Conservation (phyloP, 176 grass and related monocot genomes). For the Leersia perrieri region DNA sequence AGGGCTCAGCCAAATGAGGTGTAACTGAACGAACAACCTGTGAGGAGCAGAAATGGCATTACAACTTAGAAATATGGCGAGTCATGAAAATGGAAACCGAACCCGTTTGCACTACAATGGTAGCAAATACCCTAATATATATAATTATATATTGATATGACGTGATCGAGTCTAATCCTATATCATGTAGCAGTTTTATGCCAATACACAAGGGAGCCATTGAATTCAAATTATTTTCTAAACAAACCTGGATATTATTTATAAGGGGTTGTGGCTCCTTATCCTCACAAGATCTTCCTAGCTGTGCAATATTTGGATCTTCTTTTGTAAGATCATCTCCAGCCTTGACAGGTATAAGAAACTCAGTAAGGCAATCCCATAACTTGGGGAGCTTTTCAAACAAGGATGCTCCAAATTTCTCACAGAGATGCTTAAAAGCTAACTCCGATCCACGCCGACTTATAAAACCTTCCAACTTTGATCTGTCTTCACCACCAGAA, state of each 20-base stretch:
- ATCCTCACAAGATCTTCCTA: conserved; percentile 68
- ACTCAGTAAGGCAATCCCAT: conserved; percentile 93
- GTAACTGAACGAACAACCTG: conserved; percentile 87
- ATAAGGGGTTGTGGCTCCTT: conserved; percentile 91
- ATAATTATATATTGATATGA: not conserved
- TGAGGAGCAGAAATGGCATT: conserved; percentile 19
- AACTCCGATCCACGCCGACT: conserved; percentile 89
- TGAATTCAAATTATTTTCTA: not conserved
- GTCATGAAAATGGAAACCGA: not conserved
- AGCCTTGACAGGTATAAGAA: conserved; percentile 62
- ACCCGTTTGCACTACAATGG: not conserved
- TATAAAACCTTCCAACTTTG: conserved; percentile 82
- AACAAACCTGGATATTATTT: conserved; percentile 96
- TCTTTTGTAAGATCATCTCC: conserved; percentile 51
- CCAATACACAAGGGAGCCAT: not conserved
- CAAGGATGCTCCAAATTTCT: conserved; percentile 82
- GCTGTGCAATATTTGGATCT: conserved; percentile 51
- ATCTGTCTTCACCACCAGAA: conserved; percentile 69
- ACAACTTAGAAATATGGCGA: conserved; percentile 22
- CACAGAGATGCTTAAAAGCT: conserved; percentile 82
- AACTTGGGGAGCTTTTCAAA: conserved; percentile 91
- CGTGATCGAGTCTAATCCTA: not conserved
- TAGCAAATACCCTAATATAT: not conserved
- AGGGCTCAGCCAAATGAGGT: conserved; percentile 53
- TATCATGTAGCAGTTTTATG: conserved; percentile 1